Conservation (phyloP, 2,329 filamentous ascomycete species). For the Coniochaeta sp. region DNA sequence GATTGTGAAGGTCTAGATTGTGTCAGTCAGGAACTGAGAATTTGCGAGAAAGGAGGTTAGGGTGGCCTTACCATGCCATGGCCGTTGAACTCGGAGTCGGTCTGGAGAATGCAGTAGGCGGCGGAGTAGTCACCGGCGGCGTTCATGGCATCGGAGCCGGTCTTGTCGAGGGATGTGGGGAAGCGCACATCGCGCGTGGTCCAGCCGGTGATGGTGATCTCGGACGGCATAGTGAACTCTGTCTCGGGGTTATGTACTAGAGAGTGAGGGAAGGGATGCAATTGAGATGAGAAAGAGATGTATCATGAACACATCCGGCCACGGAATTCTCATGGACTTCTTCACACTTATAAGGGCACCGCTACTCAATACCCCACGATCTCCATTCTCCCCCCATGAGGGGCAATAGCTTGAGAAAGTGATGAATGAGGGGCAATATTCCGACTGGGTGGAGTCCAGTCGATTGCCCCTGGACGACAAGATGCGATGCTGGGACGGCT, state of each 20-base stretch:
- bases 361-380: not conserved
- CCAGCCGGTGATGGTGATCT: conserved; percentile 67
- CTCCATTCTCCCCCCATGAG: not conserved
- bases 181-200: conserved; percentile 68
- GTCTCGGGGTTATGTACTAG: not conserved
- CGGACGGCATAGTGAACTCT: conserved; percentile 28
- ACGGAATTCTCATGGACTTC: not conserved
- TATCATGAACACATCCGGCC: not conserved
- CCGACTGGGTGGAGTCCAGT: not conserved
- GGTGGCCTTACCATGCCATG: conserved; percentile 62
- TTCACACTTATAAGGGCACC: conserved; percentile 1
- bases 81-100: conserved; percentile 62
- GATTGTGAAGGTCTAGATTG: conserved; percentile 65
- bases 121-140: conserved; percentile 86
- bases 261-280: not conserved
- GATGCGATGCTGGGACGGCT: not conserved
- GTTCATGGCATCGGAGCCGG: conserved; percentile 97
- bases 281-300: not conserved
- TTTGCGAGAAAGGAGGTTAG: not conserved
- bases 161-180: conserved; percentile 90
- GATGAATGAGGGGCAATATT: not conserved
- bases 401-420: not conserved
- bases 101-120: conserved; percentile 88
- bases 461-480: not conserved
- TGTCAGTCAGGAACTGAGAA: conserved; percentile 3